Conservation (phyloP, 2,329 filamentous ascomycete genomes). For the Colletotrichum limetticola region DNA sequence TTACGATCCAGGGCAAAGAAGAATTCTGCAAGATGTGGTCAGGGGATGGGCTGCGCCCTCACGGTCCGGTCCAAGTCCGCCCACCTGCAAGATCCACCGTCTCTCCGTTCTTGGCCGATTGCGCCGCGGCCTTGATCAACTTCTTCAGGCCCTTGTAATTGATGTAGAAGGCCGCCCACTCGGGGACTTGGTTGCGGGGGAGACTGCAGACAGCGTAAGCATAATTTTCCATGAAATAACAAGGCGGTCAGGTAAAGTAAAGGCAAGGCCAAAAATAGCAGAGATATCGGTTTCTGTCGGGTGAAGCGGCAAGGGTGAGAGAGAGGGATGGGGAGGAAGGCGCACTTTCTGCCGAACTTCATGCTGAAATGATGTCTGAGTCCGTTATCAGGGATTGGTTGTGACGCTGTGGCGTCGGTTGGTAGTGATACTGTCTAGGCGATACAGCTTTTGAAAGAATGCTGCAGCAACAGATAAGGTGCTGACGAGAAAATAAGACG, state of each 20-base stretch:
- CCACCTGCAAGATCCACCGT: conserved; percentile 91
- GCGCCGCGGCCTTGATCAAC: conserved; percentile 84
- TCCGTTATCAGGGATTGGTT: conserved; percentile 8
- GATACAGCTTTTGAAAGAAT: neutral
- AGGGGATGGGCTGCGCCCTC: conserved; percentile 47
- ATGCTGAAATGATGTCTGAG: conserved; percentile 60
- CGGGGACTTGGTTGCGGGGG: conserved; percentile 84
- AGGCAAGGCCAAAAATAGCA: neutral
- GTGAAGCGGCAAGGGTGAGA: neutral
- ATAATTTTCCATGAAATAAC: conserved; percentile 11
- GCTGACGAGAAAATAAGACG: conserved; percentile 14
- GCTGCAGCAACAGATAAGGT: conserved; percentile 11
- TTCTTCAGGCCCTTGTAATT: conserved; percentile 95
- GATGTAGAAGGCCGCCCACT: conserved; percentile 87
- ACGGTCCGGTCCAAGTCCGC: conserved; percentile 50
- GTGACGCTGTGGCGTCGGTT: conserved; percentile 23
- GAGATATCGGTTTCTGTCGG: neutral
- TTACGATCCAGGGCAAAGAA: conserved; percentile 97
- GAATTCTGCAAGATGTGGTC: conserved; percentile 75
- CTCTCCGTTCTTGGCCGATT: conserved; percentile 73
- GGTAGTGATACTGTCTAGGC: neutral
- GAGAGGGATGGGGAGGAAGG: neutral
- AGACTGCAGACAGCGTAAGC: conserved; percentile 59
- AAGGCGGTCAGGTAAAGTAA: neutral
- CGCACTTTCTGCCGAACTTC: conserved; percentile 73